Percentiles rank a stretch among this genome's conserved stretches.
Conservation (phyloP, 805 yeast genomes). For the Ogataea henricii region DNA sequence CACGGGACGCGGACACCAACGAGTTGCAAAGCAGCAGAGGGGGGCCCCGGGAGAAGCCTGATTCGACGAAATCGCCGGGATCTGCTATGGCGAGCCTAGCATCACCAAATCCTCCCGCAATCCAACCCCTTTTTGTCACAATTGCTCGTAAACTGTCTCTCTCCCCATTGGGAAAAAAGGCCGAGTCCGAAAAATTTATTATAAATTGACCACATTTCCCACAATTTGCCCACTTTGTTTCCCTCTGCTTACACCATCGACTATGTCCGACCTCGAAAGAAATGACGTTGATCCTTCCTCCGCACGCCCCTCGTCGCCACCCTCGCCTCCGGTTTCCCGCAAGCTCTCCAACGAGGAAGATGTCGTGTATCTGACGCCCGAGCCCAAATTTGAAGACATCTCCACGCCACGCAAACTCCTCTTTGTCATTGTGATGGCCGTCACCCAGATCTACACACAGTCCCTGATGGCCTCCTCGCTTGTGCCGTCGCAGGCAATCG, state of each 20-base stretch:
- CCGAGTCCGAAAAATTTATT: neutral
- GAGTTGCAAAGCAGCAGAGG: too few species aligned
- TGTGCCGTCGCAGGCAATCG: conserved; percentile 34
- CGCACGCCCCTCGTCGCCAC: too few species aligned
- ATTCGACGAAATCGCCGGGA: too few species aligned
- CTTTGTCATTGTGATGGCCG: conserved; percentile 22
- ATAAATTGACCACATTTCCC: neutral
- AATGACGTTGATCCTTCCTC: too few species aligned
- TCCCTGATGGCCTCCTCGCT: conserved; percentile 37
- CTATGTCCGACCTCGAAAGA: neutral
- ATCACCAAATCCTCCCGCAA: too few species aligned
- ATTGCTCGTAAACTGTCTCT: too few species aligned
- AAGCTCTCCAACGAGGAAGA: neutral
- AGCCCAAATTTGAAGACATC: conserved; percentile 24
- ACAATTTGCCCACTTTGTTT: neutral
- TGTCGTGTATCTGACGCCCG: conserved; percentile 11
- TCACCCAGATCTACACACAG: conserved; percentile 41
- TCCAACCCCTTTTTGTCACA: too few species aligned
- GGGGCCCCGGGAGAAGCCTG: too few species aligned
- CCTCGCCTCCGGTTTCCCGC: neutral
- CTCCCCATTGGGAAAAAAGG: neutral
- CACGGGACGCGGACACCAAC: too few species aligned
- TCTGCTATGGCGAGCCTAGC: too few species aligned
- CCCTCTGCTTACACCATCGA: neutral
- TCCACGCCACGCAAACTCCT: conserved; percentile 14